Evolutionary conservation across 805 yeast species (phyloP), one percentile per base, ranked within the genome.

Genomic region (Alloascoidea hylecoeti): DNA sequence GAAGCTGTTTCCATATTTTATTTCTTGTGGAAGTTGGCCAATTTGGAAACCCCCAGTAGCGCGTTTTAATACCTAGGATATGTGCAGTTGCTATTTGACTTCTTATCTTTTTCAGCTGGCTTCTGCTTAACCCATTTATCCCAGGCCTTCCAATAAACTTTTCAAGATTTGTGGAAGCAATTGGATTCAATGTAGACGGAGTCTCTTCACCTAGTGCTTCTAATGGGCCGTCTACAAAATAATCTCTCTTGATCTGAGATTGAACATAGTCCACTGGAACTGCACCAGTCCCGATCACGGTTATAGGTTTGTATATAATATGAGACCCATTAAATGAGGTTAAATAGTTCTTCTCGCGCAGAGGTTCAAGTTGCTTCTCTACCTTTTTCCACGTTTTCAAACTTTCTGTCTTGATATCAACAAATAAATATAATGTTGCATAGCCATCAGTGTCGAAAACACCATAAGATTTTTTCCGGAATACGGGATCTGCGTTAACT

Each of bases 1-100:
- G 49, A 13, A 75, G 56, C 40, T 68, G 71, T 38, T 55, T 46
- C 72, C 79, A 71, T 32, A 75, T 64, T 2, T 50, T 49, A 35
- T 67, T 51, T 41, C 72, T 62, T 18, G 58, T 51, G 12, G 47
- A 42, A 2, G 52, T 50, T 3, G 88, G 86, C 85, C 85, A 78
- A 38, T 61, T 61, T 1, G 83, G 76, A 5, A 74, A 75, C 15
- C 77, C 86, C 88, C 88, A 80, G 18, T 78, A 58, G 40, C 89
- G 59, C 0, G 83, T 70, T 44, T 65, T 62, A 33, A 78, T 47
- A 9, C 72, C 71, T 36, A 56, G 41, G 2, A 53, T 48, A 46
- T 77, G 83, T 2, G 82, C 77, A 0, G 4, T 37, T 5, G 56
- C 54, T 15, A 71, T 52, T 17, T 44, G 45, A 3, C 41, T 27